These are phyloP conservation scores for Eremochloa ophiuroides DNA, from an alignment of 176 grass and related monocot genomes.

Conservation along the genomic window DNA sequence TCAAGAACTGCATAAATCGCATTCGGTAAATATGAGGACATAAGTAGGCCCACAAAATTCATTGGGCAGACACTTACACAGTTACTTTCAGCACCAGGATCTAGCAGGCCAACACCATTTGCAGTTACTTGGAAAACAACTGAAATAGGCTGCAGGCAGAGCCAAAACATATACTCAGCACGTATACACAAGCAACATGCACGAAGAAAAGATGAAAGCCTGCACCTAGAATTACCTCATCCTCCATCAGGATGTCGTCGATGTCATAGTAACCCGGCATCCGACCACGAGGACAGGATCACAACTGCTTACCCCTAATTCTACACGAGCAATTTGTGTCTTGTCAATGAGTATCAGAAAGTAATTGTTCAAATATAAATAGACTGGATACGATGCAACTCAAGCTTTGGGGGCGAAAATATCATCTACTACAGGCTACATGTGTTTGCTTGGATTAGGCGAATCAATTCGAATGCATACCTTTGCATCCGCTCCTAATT, in stretches of 20 bases:
- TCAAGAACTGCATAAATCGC: neutral
- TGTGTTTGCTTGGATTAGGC: neutral
- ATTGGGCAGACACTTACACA: slow-evolving; percentile 39
- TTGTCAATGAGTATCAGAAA: too few relatives aligned
- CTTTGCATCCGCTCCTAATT: neutral
- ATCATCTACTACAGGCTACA: neutral
- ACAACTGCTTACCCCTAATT: neutral
- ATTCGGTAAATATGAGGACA: neutral
- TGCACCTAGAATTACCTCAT: slow-evolving; percentile 43
- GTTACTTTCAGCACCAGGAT: slow-evolving; percentile 76
- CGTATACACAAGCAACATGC: neutral
- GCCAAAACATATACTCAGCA: neutral
- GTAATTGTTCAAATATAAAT: too few relatives aligned
- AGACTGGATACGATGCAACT: neutral
- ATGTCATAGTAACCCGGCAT: slow-evolving; percentile 75
- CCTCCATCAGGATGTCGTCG: slow-evolving; percentile 84
- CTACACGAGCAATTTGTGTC: neutral
- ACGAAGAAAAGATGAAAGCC: neutral
- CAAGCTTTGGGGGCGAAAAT: neutral
- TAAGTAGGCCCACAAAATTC: neutral
- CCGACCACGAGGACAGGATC: neutral
- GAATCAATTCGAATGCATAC: neutral
- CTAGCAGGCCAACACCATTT: slow-evolving; percentile 68
- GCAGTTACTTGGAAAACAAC: slow-evolving; percentile 80
- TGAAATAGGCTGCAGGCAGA: slow-evolving; percentile 48